A percentile compares a stretch with the other conserved stretches of the same genome.
Evolutionary conservation across 2,329 filamentous ascomycete genomes (phyloP).

Genomic region (Trichophyton rubrum): DNA sequence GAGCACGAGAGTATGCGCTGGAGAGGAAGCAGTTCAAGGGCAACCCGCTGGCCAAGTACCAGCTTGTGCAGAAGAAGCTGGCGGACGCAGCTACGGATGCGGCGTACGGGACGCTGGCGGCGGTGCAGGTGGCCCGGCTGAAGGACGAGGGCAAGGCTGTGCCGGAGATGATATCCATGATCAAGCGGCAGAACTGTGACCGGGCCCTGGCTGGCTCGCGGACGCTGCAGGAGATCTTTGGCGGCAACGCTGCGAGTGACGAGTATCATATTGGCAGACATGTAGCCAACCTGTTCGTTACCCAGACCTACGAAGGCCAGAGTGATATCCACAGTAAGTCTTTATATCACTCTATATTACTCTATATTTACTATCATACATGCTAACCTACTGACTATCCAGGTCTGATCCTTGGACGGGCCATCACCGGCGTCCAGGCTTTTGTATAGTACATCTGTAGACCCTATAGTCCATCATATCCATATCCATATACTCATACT

Average conservation of each 20-base stretch:
- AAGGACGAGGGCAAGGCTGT: constrained; percentile 82
- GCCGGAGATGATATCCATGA: constrained; percentile 93
- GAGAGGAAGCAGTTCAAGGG: constrained; percentile 93
- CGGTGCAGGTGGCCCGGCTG: constrained; percentile 77
- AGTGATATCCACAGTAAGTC: constrained; percentile 92
- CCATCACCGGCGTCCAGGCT: constrained; percentile 64
- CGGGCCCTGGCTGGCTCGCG: constrained; percentile 68
- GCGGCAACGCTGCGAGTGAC: constrained; percentile 94
- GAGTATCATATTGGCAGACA: constrained; percentile 93
- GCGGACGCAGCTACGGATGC: constrained; percentile 85
- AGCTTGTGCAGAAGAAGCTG: constrained; percentile 95
- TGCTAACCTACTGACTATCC: constrained; percentile 10
- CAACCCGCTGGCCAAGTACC: constrained; percentile 89
- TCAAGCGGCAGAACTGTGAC: constrained; percentile 97
- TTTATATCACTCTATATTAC: too few relatives aligned
- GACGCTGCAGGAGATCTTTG: constrained; percentile 83
- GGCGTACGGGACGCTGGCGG: constrained; percentile 79
- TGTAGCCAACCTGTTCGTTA: constrained; percentile 91
- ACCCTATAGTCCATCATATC: background rate
- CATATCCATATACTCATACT: background rate
- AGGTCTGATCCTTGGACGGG: constrained; percentile 57
- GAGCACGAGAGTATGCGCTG: constrained; percentile 74
- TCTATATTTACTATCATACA: background rate
- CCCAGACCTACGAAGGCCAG: constrained; percentile 96
- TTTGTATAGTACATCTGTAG: constrained; percentile 46